Conservation (phyloP, 176 grass and related monocot genomes). For the Zizania latifolia region DNA sequence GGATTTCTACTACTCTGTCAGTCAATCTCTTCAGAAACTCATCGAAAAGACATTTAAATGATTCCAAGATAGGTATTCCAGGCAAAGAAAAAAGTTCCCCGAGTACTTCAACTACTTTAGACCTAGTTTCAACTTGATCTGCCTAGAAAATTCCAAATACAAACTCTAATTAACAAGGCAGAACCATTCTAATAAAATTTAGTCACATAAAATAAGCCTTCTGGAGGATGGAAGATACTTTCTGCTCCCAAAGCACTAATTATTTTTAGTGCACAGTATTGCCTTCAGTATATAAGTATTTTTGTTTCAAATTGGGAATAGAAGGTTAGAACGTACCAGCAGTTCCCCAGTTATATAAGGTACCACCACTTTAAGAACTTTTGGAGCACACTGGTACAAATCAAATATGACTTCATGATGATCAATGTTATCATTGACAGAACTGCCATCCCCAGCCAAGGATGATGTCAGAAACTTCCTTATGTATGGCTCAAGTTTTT, state of each 20-base stretch:
- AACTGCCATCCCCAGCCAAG: slow-evolving; percentile 58
- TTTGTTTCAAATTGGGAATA: too few relatives aligned
- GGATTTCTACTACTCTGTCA: slow-evolving; percentile 90
- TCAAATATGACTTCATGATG: slow-evolving; percentile 81
- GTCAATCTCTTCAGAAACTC: slow-evolving; percentile 94
- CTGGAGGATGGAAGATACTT: neutral
- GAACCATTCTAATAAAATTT: slow-evolving; percentile 8
- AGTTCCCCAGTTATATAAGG: slow-evolving; percentile 96
- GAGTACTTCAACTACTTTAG: slow-evolving; percentile 82
- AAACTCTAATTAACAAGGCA: slow-evolving; percentile 27
- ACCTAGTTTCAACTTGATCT: slow-evolving; percentile 79
- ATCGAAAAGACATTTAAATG: slow-evolving; percentile 70
- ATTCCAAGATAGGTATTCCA: slow-evolving; percentile 63
- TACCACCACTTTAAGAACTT: slow-evolving; percentile 71
- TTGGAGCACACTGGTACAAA: slow-evolving; percentile 81
- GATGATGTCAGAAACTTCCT: slow-evolving; percentile 90
- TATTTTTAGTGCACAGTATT: neutral
- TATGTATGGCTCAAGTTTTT: slow-evolving; percentile 86
- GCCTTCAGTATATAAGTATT: neutral
- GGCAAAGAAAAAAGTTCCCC: slow-evolving; percentile 93
- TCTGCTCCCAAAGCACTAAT: neutral
- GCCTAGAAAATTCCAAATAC: slow-evolving; percentile 66
- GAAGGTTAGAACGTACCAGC: slow-evolving; percentile 57
- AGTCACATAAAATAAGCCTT: neutral
- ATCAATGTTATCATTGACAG: slow-evolving; percentile 61